phyloP scores from a whole-genome alignment of 306 rosid species.

The Lotus japonicus region DNA sequence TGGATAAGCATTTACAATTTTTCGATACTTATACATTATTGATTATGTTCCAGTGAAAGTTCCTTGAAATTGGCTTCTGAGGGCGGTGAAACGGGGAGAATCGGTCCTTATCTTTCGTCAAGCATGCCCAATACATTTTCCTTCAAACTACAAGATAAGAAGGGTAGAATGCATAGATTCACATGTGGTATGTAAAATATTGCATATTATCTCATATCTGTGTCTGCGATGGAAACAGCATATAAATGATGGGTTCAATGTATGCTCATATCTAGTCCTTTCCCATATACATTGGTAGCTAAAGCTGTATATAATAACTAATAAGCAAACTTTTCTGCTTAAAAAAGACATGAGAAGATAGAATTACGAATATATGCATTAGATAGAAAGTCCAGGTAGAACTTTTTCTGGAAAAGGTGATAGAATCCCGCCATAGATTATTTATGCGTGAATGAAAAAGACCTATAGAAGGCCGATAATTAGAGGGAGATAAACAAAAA shows the following conservation, averaged over 20 bases:
- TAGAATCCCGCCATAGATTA: background rate
- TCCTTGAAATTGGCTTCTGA: constrained; percentile 86
- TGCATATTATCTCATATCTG: background rate
- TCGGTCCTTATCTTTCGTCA: constrained; percentile 39
- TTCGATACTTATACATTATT: constrained; percentile 20
- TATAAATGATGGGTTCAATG: constrained; percentile 2
- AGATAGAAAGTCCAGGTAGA: background rate
- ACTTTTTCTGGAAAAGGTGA: background rate
- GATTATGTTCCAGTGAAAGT: constrained; percentile 52
- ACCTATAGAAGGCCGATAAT: background rate
- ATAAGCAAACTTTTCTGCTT: background rate
- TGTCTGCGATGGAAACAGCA: background rate
- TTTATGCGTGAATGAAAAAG: background rate
- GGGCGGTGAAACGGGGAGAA: constrained; percentile 70
- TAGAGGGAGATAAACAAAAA: background rate
- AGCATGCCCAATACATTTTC: constrained; percentile 56
- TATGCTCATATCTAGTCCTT: constrained; percentile 7
- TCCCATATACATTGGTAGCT: background rate
- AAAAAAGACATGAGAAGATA: background rate
- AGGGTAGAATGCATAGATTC: constrained; percentile 90
- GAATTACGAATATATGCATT: background rate
- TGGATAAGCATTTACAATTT: background rate
- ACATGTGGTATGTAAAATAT: constrained; percentile 64
- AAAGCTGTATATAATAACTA: background rate
- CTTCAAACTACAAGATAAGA: constrained; percentile 80